These are phyloP conservation scores for Cryptosporidium bovis DNA, from an alignment of 169 alveolate genomes.

Conservation along the genomic window DNA sequence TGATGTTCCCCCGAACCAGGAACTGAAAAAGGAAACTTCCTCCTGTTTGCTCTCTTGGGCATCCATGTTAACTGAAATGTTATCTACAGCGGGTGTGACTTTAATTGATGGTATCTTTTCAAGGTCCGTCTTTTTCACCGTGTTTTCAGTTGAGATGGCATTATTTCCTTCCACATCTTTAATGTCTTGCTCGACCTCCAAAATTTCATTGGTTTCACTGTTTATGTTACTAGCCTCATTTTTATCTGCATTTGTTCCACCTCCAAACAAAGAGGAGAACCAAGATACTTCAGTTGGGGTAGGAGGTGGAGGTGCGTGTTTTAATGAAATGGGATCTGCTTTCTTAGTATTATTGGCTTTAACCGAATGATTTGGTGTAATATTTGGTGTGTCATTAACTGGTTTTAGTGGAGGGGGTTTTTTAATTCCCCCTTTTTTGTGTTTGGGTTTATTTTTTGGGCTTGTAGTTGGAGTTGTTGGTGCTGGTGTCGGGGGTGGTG, in stretches of 20 bases:
- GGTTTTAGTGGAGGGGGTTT: too few species aligned
- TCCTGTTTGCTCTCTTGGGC: background rate
- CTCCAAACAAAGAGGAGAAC: background rate
- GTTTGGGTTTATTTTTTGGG: background rate
- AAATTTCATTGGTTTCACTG: background rate
- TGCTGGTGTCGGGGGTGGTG: constrained; percentile 54
- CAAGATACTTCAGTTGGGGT: background rate
- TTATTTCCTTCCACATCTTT: background rate
- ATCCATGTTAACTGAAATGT: background rate
- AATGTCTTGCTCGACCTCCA: background rate
- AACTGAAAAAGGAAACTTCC: constrained; percentile 28
- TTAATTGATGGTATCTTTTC: constrained; percentile 5
- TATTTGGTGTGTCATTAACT: too few species aligned
- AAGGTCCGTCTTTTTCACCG: background rate
- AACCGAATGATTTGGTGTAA: too few species aligned
- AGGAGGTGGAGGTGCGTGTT: background rate
- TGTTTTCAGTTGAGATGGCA: too few species aligned
- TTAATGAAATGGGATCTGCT: background rate
- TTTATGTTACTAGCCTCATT: background rate
- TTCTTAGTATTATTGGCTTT: background rate
- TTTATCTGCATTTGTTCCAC: background rate
- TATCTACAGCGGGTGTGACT: constrained; percentile 2
- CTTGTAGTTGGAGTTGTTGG: background rate
- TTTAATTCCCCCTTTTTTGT: background rate
- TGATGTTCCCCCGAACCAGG: constrained; percentile 55